phyloP scores from a whole-genome alignment of 202 grass and related monocot species.

The Carex arenaria region DNA sequence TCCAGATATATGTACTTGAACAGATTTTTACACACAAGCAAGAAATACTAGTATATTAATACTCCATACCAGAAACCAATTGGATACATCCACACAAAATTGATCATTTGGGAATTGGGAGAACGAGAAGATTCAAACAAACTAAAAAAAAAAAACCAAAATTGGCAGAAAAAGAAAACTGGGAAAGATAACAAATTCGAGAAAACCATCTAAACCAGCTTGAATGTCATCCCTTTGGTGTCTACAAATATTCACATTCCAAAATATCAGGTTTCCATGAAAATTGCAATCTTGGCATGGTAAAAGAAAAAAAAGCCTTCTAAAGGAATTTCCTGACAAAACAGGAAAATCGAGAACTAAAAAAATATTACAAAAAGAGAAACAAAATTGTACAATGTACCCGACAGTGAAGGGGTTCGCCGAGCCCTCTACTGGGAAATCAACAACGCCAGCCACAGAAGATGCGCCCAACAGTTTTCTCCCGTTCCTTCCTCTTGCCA shows the following conservation, averaged over 20 bases:
- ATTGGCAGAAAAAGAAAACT: neutral
- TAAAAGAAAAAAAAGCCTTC: neutral
- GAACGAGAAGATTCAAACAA: neutral
- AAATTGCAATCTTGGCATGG: neutral
- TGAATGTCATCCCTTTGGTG: neutral
- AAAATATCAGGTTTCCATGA: neutral
- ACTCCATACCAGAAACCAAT: neutral
- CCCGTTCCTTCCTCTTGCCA: constrained; percentile 12
- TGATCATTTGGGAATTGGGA: neutral
- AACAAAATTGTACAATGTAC: constrained; percentile 33
- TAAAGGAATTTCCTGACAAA: neutral
- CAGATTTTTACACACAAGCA: neutral
- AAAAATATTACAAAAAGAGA: neutral
- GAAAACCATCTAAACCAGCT: neutral
- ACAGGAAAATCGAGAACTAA: neutral
- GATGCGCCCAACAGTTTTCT: constrained; percentile 39
- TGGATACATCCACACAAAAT: neutral
- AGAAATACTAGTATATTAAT: neutral
- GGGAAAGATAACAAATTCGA: neutral
- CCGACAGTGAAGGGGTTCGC: constrained; percentile 84
- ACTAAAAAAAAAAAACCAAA: neutral
- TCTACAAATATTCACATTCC: neutral
- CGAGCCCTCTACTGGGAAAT: constrained; percentile 88
- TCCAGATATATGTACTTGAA: too few relatives aligned
- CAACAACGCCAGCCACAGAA: constrained; percentile 46